A percentile compares a stretch with the other conserved stretches of the same genome.
phyloP scores from a whole-genome alignment of 169 alveolate species.

The Plasmodium yoelii region DNA sequence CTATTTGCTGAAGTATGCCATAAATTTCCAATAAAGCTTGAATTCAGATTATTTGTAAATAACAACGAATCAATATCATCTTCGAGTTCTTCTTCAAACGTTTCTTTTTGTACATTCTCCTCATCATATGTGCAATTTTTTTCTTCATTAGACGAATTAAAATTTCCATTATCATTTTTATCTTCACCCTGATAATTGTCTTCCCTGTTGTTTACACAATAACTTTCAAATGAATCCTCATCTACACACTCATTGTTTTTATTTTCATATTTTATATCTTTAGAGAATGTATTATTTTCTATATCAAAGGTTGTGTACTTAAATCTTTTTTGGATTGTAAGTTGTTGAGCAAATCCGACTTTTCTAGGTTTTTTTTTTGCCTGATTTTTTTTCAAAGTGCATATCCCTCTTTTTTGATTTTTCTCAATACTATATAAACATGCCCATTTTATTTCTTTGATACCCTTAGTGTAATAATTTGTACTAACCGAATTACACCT shows the following conservation, averaged over 20 bases:
- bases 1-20: conserved; percentile 77
- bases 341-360: no score
- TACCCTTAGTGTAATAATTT: conserved; percentile 10
- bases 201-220: not conserved
- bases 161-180: not conserved
- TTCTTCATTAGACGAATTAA: not conserved
- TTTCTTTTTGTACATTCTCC: not conserved
- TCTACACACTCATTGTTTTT: not conserved
- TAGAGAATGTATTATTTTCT: no score
- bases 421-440: not conserved
- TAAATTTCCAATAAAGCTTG: conserved; percentile 65
- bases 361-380: not conserved
- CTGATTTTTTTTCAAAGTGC: conserved; percentile 3
- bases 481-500: conserved; percentile 18
- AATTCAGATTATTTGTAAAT: conserved; percentile 55
- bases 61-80: conserved; percentile 65
- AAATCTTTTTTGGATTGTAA: no score
- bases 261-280: not conserved
- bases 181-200: not conserved
- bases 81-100: conserved; percentile 31
- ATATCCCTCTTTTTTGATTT: not conserved
- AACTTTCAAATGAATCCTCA: not conserved
- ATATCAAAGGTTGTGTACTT: no score
- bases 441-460: conserved; percentile 6
- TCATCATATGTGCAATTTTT: not conserved